Base-by-base conservation (phyloP, 768 basidiomycete genomes). In the Lactarius vividus region DNA sequence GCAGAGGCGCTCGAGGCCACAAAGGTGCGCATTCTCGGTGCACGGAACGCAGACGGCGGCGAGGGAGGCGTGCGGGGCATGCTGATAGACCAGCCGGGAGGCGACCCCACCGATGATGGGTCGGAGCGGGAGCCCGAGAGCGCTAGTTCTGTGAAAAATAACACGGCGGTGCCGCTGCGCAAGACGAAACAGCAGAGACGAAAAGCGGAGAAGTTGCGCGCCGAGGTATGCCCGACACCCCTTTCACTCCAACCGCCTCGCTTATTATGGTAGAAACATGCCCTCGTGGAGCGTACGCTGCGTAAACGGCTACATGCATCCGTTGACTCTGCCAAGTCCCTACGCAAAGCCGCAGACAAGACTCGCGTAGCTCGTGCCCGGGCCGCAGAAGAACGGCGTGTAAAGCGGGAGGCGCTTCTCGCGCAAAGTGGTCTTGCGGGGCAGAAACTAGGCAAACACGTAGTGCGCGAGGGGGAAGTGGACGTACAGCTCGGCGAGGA, bases 401-500 rank as follows among this genome's bases (percentile, higher is more conserved):
- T 78, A 2, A 79, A 78, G 1, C 69, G 78, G 68, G 73, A 77
- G 60, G 80, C 86, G 66, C 86, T 82, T 67, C 75, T 88, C 57
- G 84, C 80, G 72, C 79, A 76, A 46, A 75, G 77, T 37, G 92
- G 94, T 9, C 74, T 94, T 15, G 85, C 80, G 0, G 95, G 95
- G 0, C 82, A 85, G 74, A 85, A 82, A 71, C 72, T 97, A 0
- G 96, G 96, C 9, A 95, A 88, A 74, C 87, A 96, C 71, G 82
- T 81, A 42, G 88, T 96, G 0, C 85, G 85, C 1, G 85, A 84
- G 70, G 83, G 79, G 16, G 79, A 81, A 39, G 82, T 95, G 4
- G 91, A 88, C 54, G 94, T 98, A 18, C 95, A 97, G 76, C 82
- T 96, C 0, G 92, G 92, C 2, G 95, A 96, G 68, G 93, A 97